Evolutionary conservation across 176 grass and related monocot species (phyloP).

Genomic region (barley (Hordeum vulgare)): MorexV3_pseudomolecules_assembly NC_058518.1:467463289-467463788

Average conservation of each 20-base stretch:
- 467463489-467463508: background rate
- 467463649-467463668: no score
- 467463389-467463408: background rate
- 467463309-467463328: constrained; percentile 33
- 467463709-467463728: no score
- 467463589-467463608: no score
- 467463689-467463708: no score
- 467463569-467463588: background rate
- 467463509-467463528: background rate
- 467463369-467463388: background rate
- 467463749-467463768: no score
- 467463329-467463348: constrained; percentile 14
- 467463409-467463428: no score
- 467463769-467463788: background rate
- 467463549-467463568: background rate
- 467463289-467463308: constrained; percentile 12
- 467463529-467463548: background rate
- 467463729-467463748: no score
- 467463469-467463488: background rate
- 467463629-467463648: no score
- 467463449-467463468: background rate
- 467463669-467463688: no score
- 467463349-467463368: constrained; percentile 37
- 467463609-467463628: no score
- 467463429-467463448: no score